Evolutionary conservation across 2,329 filamentous ascomycete genomes (phyloP).

Genomic region (Alternaria sp.): DNA sequence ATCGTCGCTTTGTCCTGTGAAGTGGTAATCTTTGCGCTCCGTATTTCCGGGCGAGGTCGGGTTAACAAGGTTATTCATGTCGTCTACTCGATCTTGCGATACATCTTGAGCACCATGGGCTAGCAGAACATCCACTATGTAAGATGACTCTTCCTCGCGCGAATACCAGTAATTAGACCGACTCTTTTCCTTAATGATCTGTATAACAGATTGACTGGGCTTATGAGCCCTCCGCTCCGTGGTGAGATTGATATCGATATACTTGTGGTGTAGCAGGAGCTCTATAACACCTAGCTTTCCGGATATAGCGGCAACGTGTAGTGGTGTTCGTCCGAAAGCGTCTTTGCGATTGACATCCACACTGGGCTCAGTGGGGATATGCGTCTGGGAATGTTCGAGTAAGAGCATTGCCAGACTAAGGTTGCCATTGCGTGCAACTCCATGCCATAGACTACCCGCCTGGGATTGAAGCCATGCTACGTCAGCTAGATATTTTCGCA

Average conservation of each 20-base stretch:
- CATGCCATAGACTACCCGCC: too few species aligned
- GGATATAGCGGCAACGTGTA: background rate
- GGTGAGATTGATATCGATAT: too few species aligned
- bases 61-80: too few species aligned
- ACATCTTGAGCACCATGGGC: background rate
- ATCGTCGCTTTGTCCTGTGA: too few species aligned
- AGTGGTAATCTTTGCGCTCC: too few species aligned
- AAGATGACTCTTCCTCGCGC: background rate
- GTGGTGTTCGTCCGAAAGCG: background rate
- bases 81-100: background rate
- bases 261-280: background rate
- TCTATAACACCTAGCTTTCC: background rate
- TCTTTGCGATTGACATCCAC: background rate
- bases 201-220: too few species aligned
- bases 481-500: too few species aligned
- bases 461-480: too few species aligned
- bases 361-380: accelerated
- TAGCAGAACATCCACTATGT: background rate
- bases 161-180: too few species aligned
- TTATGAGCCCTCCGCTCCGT: too few species aligned
- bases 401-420: background rate
- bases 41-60: too few species aligned
- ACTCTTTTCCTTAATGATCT: too few species aligned
- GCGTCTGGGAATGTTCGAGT: background rate
- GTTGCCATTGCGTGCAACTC: background rate